phyloP scores from a whole-genome alignment of 83 land plant species.

The Isoetes engelmannii region DNA sequence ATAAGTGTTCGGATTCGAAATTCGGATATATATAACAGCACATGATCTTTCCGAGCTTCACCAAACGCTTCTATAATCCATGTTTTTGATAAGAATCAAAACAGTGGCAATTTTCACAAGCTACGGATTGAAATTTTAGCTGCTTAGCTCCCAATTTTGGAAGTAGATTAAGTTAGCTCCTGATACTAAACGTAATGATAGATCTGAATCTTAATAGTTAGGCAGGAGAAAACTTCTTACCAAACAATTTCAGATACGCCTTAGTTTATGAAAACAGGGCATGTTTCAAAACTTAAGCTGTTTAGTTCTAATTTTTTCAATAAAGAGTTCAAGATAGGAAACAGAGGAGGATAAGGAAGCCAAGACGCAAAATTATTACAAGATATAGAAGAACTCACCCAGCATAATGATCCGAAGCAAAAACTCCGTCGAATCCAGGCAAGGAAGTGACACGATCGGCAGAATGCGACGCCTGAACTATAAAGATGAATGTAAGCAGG shows the following conservation, averaged over 20 bases:
- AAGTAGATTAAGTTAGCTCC: too few relatives aligned
- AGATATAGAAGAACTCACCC: conserved; percentile 33
- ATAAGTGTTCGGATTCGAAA: neutral
- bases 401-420: conserved; percentile 69
- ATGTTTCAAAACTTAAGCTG: neutral
- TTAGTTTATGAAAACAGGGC: neutral
- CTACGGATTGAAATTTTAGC: neutral
- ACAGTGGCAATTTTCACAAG: too few relatives aligned
- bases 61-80: neutral
- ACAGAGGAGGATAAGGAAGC: neutral
- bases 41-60: neutral
- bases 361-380: neutral
- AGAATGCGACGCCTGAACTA: conserved; percentile 37
- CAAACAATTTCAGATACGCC: neutral
- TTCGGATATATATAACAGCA: neutral
- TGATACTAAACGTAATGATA: too few relatives aligned
- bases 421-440: conserved; percentile 53
- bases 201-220: too few relatives aligned
- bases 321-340: neutral
- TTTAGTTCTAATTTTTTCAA: neutral
- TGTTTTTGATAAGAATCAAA: neutral
- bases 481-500: neutral
- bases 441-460: conserved; percentile 33
- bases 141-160: neutral
- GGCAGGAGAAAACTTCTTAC: neutral